Base-by-base conservation (phyloP, 1,284 basidiomycete species). In the Sanghuangporus sanghuang region DNA sequence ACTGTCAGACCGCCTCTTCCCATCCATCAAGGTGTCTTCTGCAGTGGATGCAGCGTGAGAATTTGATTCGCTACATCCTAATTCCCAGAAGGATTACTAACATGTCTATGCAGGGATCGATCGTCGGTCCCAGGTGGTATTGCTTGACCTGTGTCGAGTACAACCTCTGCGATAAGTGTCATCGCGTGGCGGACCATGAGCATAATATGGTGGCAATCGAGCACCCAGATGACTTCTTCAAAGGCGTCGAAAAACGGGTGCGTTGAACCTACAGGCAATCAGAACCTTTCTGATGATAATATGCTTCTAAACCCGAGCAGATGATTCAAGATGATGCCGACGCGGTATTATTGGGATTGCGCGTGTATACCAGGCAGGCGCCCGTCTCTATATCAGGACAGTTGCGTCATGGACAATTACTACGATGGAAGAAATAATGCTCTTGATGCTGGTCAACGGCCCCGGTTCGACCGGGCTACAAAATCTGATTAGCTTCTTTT, bases 111-210 rank as follows among this genome's bases (percentile, higher is more conserved):
- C 23, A 21, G 49, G 16, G 8, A 16, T 6, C 27, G 21, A 63
- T 68, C 21, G 32, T 63, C 40, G 67, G 66, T 14, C 54, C 53
- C n/a, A 42, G 67, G 21, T 66, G 64, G 66, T 65, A 39, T 48
- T 68, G 67, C 46, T 57, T 58, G 12, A 57, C 57, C n/a, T 68
- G 68, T 54, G 40, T 53, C 7, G 54, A 65, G 9, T 68, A 66
- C 49, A 65, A 67, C 49, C 66, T 68, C 23, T 68, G 68, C 59
- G 68, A 68, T 60, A 65, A 66, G 58, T 68, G 68, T 53, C 59
- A 67, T 58, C 57, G 52, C 14, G 11, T 35, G 46, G 57, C 57
- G 14, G 64, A 65, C 32, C 68, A 68, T 59, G 68, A 66, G 39
- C 68, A 68, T 50, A 40, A 57, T 18, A 66, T 66, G 62, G 48